Conservation (phyloP, 345 rosid species). For the Limnanthes douglasii region DNA sequence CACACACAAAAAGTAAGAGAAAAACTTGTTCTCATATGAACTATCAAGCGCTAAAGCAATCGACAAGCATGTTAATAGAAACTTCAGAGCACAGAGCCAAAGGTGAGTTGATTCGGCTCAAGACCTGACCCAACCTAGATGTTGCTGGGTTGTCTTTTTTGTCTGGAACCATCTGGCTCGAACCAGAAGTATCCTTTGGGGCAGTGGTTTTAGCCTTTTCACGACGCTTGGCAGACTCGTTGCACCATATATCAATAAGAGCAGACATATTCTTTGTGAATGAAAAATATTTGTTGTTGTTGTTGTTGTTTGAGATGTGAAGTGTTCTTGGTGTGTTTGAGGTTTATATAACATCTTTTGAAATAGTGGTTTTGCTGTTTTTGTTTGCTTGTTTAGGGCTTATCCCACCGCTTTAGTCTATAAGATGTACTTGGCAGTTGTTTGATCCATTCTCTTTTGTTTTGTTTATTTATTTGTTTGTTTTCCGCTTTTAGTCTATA, state of each 20-base stretch:
- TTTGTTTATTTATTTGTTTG: too few species aligned
- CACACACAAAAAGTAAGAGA: background rate
- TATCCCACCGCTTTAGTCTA: too few species aligned
- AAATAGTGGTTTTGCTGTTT: too few species aligned
- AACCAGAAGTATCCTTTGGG: conserved; percentile 4
- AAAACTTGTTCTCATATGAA: background rate
- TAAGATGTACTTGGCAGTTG: too few species aligned
- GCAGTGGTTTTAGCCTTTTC: conserved; percentile 18
- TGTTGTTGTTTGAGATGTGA: too few species aligned
- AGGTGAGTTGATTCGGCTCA: background rate
- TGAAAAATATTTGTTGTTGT: too few species aligned
- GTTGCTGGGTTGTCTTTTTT: background rate
- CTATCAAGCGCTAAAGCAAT: conserved; percentile 11
- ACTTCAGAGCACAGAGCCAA: conserved; percentile 8
- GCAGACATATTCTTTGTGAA: too few species aligned
- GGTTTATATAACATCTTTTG: too few species aligned
- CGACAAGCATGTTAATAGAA: conserved; percentile 16
- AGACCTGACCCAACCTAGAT: conserved; percentile 6
- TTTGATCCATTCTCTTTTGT: too few species aligned
- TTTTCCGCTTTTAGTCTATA: too few species aligned
- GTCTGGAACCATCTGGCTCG: conserved; percentile 4
- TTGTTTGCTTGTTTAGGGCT: too few species aligned
- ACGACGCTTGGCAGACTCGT: conserved; percentile 17
- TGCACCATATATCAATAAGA: conserved; percentile 29
- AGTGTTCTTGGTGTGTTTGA: too few species aligned